Evolutionary conservation across 306 rosid species (phyloP).

Genomic region (Inga leiocalycina): DNA sequence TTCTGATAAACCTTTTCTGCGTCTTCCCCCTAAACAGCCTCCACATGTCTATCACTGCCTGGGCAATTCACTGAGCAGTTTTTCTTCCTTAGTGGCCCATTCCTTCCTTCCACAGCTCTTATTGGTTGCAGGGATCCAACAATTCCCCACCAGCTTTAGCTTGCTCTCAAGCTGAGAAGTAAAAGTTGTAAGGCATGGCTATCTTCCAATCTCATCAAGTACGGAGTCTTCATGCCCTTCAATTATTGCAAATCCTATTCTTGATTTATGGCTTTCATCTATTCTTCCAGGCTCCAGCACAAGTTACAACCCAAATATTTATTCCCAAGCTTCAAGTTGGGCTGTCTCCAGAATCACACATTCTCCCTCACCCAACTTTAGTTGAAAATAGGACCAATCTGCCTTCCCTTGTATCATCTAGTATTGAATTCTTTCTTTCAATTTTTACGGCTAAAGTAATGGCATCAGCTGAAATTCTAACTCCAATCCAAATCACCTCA

Average conservation of each 20-base stretch:
- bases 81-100: no score
- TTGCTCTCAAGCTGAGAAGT: not conserved
- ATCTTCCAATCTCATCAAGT: not conserved
- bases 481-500: not conserved
- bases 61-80: no score
- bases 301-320: not conserved
- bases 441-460: not conserved
- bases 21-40: no score
- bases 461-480: not conserved
- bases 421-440: not conserved
- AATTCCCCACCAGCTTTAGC: not conserved
- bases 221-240: not conserved
- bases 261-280: not conserved
- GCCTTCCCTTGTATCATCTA: not conserved
- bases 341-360: not conserved
- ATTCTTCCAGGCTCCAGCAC: not conserved
- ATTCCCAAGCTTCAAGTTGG: not conserved
- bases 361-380: not conserved
- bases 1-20: not conserved
- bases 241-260: not conserved
- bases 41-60: no score
- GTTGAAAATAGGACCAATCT: not conserved
- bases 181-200: not conserved
- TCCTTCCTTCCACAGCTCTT: not conserved
- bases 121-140: not conserved